Evolutionary conservation across 2,329 filamentous ascomycete species (phyloP), one percentile per base, ranked within the genome.

Genomic region (Cordyceps pruinosa): DNA sequence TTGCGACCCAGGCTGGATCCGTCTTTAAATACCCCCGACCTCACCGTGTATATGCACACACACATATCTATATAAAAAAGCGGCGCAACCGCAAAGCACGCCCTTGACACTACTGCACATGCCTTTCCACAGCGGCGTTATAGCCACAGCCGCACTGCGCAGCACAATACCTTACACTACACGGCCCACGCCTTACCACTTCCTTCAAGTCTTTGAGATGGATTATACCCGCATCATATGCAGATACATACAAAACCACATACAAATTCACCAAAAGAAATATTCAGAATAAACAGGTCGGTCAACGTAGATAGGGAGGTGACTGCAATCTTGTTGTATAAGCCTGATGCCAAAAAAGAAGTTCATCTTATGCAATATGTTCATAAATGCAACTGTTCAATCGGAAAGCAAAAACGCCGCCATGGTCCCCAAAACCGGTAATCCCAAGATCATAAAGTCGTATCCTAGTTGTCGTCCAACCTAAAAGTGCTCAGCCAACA

Each of bases 391-490:
- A 53, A 10, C 7, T 23, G 37, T 32, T 53, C 26, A 32, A 25
- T 13, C 17, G 25, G 34, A 44, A 44, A 53, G 37, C 50, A 53
- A 44, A 53, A 53, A 44, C 50, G 37, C 50, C 48, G 19, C 15
- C 23, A 15, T 21, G 3, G 26, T 44, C 39, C 50, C 35, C 47
- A 21, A 30, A 32, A 1, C 37, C 34, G 13, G 34, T 32, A 34
- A 34, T 34, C 50, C 50, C 50, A 34, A 25, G 17, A 44, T 53
- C 50, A 53, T 53, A 44, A 52, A 30, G 28, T 53, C 50, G 50
- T 53, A 53, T 44, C 39, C 13, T 34, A 32, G 26, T 53, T 21
- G 13, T 19, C 28, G 17, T 23, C 39, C 50, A n/a, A 32, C 23
- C 17, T 3, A 21, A 30, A 21, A 21, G 34, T 37, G 9, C 23